Evolutionary conservation across 257 asterid species (phyloP).

Genomic region (Osmanthus fragrans): DNA sequence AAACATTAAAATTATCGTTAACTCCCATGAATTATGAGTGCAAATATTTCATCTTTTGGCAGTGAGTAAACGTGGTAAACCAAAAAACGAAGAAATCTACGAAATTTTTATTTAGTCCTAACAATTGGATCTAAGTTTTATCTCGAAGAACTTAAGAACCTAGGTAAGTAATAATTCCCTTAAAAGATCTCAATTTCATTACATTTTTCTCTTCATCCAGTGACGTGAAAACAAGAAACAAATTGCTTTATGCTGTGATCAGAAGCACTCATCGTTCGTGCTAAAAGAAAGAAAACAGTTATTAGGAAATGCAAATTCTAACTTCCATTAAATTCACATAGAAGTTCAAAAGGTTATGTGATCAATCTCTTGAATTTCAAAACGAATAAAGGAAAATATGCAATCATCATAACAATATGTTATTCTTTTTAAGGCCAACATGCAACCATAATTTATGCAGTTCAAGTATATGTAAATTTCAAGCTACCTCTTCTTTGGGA

Average conservation of each 20-base stretch:
- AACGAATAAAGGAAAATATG: not conserved
- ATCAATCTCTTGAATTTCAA: not conserved
- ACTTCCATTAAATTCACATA: not conserved
- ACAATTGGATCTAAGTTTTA: no score
- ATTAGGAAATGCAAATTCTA: not conserved
- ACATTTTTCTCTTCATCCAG: not conserved
- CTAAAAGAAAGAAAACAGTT: not conserved
- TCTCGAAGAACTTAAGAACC: not conserved
- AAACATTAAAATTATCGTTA: no score
- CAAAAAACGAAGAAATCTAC: no score
- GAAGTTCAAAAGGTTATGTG: not conserved
- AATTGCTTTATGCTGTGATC: not conserved
- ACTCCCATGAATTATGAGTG: not conserved
- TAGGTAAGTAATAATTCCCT: not conserved
- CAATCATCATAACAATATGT: not conserved
- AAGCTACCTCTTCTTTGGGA: conserved; percentile 78
- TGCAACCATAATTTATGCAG: not conserved
- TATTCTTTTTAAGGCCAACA: not conserved
- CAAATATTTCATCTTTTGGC: not conserved
- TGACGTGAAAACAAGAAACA: not conserved
- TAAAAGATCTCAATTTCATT: not conserved
- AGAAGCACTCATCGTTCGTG: not conserved
- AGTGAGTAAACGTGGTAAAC: not conserved
- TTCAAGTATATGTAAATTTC: not conserved
- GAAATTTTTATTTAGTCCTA: no score